Conservation (phyloP, 805 yeast genomes). For the Wickerhamiella dianesei region DNA sequence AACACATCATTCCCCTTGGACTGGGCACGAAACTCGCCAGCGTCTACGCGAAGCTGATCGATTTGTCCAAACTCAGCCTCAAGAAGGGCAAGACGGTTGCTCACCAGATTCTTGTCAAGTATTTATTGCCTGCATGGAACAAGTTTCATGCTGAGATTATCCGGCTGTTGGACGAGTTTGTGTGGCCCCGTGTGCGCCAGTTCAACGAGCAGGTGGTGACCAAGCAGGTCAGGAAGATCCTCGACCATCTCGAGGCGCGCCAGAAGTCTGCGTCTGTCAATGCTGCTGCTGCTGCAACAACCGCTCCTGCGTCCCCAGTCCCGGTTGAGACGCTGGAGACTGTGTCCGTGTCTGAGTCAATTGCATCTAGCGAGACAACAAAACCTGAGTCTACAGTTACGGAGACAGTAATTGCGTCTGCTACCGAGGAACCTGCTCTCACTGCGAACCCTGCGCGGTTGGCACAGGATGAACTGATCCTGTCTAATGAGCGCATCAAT, state of each 20-base stretch:
- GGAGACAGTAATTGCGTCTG: neutral
- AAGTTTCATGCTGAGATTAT: neutral
- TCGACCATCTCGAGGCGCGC: neutral
- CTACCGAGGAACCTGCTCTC: neutral
- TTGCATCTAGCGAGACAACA: neutral
- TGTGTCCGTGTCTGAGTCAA: neutral
- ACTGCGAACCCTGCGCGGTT: neutral
- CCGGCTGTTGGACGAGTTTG: neutral
- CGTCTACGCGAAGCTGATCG: neutral
- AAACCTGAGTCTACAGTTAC: neutral
- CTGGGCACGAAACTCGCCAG: neutral
- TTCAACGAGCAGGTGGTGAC: neutral
- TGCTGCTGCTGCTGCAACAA: neutral
- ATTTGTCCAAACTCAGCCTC: neutral
- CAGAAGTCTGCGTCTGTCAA: neutral
- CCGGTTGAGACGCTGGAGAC: neutral
- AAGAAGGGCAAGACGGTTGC: neutral
- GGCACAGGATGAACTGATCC: neutral
- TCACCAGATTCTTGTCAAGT: neutral
- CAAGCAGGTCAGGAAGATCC: conserved; percentile 2
- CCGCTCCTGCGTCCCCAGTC: neutral
- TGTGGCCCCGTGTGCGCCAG: neutral
- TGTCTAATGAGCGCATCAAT: neutral
- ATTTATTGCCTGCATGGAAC: neutral
- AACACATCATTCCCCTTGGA: neutral